These are phyloP conservation scores for Ogataea chonburiensis DNA, from an alignment of 805 yeast genomes.

Conservation along the genomic window DNA sequence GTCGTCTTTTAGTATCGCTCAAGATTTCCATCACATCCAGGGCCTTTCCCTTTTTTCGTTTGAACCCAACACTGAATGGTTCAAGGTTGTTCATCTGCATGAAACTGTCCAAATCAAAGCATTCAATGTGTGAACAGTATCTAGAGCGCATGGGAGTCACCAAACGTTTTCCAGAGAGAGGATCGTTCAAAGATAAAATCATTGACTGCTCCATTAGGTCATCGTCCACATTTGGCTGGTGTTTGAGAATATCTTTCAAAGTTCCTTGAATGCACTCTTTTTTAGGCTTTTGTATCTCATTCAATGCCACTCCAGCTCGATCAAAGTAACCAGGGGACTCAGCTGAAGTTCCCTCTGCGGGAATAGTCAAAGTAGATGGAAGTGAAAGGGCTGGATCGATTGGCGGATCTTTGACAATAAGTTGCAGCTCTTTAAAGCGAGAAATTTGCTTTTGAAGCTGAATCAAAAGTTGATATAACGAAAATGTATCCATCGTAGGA, in stretches of 20 bases:
- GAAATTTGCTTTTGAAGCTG: constrained; percentile 15
- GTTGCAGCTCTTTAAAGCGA: constrained; percentile 8
- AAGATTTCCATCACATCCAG: constrained; percentile 24
- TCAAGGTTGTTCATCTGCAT: constrained; percentile 28
- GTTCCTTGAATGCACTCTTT: background rate
- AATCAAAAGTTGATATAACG: constrained; percentile 11
- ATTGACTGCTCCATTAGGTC: constrained; percentile 31
- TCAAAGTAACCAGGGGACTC: background rate
- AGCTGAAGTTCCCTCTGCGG: background rate
- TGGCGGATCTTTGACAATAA: constrained; percentile 1
- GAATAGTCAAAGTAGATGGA: background rate
- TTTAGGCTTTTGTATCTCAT: background rate
- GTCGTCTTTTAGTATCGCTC: constrained; percentile 28
- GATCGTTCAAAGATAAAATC: constrained; percentile 34
- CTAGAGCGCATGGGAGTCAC: constrained; percentile 32
- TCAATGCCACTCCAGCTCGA: background rate
- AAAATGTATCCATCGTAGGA: constrained; percentile 12
- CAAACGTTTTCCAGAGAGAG: constrained; percentile 32
- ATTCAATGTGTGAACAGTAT: constrained; percentile 36
- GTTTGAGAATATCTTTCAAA: background rate
- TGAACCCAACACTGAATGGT: constrained; percentile 29
- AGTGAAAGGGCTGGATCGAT: background rate
- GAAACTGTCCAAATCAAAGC: constrained; percentile 35
- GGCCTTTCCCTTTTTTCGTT: constrained; percentile 15
- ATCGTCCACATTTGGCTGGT: constrained; percentile 27